Conservation (phyloP, 2,329 filamentous ascomycete genomes). For the Exophiala aquamarina region DNA sequence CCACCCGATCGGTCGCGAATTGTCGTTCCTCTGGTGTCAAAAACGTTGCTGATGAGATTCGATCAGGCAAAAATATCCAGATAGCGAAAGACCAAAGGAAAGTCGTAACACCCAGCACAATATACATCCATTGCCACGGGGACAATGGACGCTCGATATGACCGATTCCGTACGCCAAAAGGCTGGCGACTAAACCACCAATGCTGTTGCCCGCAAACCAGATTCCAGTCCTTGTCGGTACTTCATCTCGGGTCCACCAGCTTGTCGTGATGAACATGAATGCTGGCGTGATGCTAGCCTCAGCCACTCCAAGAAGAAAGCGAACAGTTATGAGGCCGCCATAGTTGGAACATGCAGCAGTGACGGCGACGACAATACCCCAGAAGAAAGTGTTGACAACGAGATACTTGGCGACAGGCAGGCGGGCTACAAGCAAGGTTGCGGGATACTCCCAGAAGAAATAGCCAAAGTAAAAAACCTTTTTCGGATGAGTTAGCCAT, state of each 20-base stretch:
- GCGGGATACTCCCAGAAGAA: conserved; percentile 33
- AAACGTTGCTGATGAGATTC: conserved; percentile 34
- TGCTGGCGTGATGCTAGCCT: conserved; percentile 49
- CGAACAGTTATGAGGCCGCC: conserved; percentile 43
- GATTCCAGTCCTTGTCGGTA: conserved; percentile 28
- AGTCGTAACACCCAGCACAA: conserved; percentile 43
- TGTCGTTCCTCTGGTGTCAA: conserved; percentile 37
- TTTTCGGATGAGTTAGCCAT: too few species aligned
- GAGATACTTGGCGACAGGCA: conserved; percentile 24
- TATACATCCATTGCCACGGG: conserved; percentile 40
- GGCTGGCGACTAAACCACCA: conserved; percentile 4
- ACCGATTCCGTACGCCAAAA: conserved; percentile 10
- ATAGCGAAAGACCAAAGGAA: conserved; percentile 41
- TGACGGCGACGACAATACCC: conserved; percentile 46
- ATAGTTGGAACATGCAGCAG: conserved; percentile 43
- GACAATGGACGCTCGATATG: conserved; percentile 22
- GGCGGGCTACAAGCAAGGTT: conserved; percentile 40
- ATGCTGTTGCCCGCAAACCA: conserved; percentile 24
- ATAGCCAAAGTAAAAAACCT: conserved; percentile 47
- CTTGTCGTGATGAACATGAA: conserved; percentile 53
- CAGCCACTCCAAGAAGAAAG: conserved; percentile 49
- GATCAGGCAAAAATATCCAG: conserved; percentile 40
- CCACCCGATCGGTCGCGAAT: conserved; percentile 40
- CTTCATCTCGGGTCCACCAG: conserved; percentile 48
- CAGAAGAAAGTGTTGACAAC: conserved; percentile 30